Conservation (phyloP, 2,329 filamentous ascomycete genomes). For the Aspergillus sp. region DNA sequence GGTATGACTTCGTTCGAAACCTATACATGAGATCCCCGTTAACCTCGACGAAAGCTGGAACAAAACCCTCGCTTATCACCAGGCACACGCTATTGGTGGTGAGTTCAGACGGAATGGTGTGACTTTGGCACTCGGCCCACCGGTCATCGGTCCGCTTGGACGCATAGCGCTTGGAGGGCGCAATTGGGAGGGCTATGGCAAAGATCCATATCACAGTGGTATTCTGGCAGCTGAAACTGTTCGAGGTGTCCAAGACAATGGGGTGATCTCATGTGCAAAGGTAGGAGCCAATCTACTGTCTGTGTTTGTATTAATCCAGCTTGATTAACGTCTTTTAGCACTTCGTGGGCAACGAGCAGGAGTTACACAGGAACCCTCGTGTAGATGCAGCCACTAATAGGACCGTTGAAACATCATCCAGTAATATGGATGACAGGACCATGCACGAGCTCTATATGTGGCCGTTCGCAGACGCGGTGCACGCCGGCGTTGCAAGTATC, state of each 20-base stretch:
- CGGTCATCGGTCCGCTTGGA: conserved; percentile 43
- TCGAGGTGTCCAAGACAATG: conserved; percentile 43
- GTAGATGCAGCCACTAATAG: not conserved
- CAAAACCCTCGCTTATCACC: conserved; percentile 51
- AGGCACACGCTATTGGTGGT: conserved; percentile 55
- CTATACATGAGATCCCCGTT: too few relatives aligned
- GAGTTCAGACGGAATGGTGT: conserved; percentile 58
- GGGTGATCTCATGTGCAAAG: conserved; percentile 41
- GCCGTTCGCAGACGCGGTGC: conserved; percentile 64
- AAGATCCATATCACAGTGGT: conserved; percentile 44
- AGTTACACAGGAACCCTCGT: conserved; percentile 32
- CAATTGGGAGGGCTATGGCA: conserved; percentile 34
- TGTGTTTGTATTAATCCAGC: too few relatives aligned
- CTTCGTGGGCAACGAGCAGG: conserved; percentile 64
- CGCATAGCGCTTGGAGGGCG: conserved; percentile 14
- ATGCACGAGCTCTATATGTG: conserved; percentile 68
- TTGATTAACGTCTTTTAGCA: conserved; percentile 33
- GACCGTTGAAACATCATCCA: conserved; percentile 44
- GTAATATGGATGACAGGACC: conserved; percentile 65
- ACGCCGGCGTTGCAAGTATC: conserved; percentile 50
- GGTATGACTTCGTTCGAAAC: conserved; percentile 23
- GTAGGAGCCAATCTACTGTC: too few relatives aligned
- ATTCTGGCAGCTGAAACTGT: conserved; percentile 40
- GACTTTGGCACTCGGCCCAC: conserved; percentile 35
- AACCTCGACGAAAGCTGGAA: conserved; percentile 41